Conservation (phyloP, 371 early-diverging fungal genomes). For the Mortierella sp. region DNA sequence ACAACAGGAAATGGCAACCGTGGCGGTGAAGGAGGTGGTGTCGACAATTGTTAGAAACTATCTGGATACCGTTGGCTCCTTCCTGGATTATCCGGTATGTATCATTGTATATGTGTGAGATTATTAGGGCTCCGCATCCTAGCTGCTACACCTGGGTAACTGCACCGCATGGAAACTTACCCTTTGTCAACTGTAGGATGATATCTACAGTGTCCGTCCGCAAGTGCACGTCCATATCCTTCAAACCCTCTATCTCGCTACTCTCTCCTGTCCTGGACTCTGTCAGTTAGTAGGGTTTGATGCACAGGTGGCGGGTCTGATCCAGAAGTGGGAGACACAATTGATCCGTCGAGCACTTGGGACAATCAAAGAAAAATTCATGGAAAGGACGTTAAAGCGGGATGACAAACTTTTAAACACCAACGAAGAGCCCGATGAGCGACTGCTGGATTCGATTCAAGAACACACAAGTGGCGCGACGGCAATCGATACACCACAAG, state of each 20-base stretch:
- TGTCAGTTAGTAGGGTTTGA: slow-evolving; percentile 42
- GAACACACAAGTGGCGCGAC: slow-evolving; percentile 1
- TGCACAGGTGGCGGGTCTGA: slow-evolving; percentile 29
- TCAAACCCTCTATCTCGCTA: slow-evolving; percentile 28
- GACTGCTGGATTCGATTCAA: slow-evolving; percentile 1
- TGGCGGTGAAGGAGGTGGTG: slow-evolving; percentile 32
- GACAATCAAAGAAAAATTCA: slow-evolving; percentile 18
- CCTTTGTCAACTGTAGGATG: slow-evolving; percentile 16
- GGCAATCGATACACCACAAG: not conserved
- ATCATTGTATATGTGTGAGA: not conserved
- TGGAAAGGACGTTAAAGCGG: slow-evolving; percentile 23
- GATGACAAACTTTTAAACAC: slow-evolving; percentile 7
- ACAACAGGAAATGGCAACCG: slow-evolving; percentile 19
- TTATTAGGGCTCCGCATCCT: too few species aligned
- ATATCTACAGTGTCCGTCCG: slow-evolving; percentile 36
- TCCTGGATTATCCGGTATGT: slow-evolving; percentile 53
- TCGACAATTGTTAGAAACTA: slow-evolving; percentile 30
- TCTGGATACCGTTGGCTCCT: slow-evolving; percentile 35
- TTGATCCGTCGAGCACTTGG: slow-evolving; percentile 24
- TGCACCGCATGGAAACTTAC: too few species aligned
- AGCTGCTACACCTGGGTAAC: too few species aligned
- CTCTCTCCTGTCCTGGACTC: slow-evolving; percentile 26
- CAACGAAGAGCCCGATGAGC: not conserved
- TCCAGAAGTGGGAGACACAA: slow-evolving; percentile 45
- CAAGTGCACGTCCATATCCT: slow-evolving; percentile 46